Conservation (phyloP, 352 stramenopile genomes). For the Blastocystis sp. region DNA sequence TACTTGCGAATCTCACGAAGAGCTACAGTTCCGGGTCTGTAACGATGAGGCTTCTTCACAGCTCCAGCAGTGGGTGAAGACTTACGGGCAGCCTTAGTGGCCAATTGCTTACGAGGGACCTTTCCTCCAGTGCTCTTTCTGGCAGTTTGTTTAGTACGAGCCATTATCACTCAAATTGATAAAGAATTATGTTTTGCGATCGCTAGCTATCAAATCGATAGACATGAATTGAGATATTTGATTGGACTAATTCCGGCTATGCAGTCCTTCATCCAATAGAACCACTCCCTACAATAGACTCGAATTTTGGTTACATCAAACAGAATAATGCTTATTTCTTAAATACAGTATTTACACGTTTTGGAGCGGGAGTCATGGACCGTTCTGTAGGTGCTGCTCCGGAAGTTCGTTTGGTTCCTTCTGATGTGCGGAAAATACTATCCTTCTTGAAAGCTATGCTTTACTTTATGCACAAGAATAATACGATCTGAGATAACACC, state of each 20-base stretch:
- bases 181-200: not conserved
- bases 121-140: slow-evolving; percentile 90
- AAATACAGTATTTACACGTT: slow-evolving; percentile 9
- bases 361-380: slow-evolving; percentile 18
- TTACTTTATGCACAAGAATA: not conserved
- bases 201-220: not conserved
- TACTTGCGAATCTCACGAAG: slow-evolving; percentile 82
- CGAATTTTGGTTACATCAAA: not conserved
- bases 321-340: not conserved
- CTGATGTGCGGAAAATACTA: slow-evolving; percentile 18
- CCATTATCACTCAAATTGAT: slow-evolving; percentile 70
- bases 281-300: not conserved
- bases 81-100: slow-evolving; percentile 86
- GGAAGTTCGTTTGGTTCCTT: not conserved
- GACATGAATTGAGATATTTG: not conserved
- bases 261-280: not conserved
- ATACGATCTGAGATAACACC: slow-evolving; percentile 35
- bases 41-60: slow-evolving; percentile 87
- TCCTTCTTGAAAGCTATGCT: slow-evolving; percentile 37
- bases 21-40: slow-evolving; percentile 79
- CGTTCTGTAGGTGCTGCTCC: slow-evolving; percentile 22
- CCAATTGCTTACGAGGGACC: slow-evolving; percentile 87
- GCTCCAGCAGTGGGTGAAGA: slow-evolving; percentile 82
- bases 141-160: slow-evolving; percentile 91
- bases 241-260: not conserved